Evolutionary conservation across 148 eudicot species (phyloP).

Genomic region (Chenopodium quinoa): DNA sequence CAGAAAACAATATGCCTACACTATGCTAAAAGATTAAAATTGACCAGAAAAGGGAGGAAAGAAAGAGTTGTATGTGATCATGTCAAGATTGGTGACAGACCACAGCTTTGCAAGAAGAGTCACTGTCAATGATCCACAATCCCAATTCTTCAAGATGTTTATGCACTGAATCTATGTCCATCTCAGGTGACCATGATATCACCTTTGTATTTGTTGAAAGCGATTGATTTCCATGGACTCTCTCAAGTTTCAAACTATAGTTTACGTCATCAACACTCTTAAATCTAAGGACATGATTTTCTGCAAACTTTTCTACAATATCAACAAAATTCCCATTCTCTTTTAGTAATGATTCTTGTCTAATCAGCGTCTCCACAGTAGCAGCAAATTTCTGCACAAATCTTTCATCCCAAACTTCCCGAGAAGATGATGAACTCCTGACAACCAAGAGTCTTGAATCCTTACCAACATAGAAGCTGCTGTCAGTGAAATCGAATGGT

Average conservation of each 20-base stretch:
- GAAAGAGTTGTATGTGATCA: background rate
- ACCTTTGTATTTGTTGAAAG: constrained; percentile 38
- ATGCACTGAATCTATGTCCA: constrained; percentile 37
- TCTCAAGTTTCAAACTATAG: constrained; percentile 38
- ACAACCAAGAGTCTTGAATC: constrained; percentile 37
- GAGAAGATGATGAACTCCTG: constrained; percentile 50
- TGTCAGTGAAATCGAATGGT: constrained; percentile 31
- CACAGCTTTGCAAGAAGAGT: constrained; percentile 70
- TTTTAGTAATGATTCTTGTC: constrained; percentile 28
- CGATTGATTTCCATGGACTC: constrained; percentile 30
- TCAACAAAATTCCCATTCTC: constrained; percentile 32
- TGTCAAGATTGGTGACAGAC: constrained; percentile 62
- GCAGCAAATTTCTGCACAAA: constrained; percentile 33
- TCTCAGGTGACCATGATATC: constrained; percentile 57
- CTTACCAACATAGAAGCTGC: constrained; percentile 50
- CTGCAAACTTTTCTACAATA: constrained; percentile 38
- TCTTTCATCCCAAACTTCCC: constrained; percentile 45
- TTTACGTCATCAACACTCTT: constrained; percentile 39
- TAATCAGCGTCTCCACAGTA: constrained; percentile 23
- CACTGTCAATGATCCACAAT: constrained; percentile 70
- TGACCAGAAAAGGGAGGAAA: background rate
- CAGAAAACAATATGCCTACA: constrained; percentile 11
- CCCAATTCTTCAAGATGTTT: constrained; percentile 48
- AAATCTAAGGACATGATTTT: constrained; percentile 33
- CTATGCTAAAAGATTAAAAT: constrained; percentile 2